phyloP scores from a whole-genome alignment of 1,139 yeast genomes.

The Yamadazyma sp. region DNA sequence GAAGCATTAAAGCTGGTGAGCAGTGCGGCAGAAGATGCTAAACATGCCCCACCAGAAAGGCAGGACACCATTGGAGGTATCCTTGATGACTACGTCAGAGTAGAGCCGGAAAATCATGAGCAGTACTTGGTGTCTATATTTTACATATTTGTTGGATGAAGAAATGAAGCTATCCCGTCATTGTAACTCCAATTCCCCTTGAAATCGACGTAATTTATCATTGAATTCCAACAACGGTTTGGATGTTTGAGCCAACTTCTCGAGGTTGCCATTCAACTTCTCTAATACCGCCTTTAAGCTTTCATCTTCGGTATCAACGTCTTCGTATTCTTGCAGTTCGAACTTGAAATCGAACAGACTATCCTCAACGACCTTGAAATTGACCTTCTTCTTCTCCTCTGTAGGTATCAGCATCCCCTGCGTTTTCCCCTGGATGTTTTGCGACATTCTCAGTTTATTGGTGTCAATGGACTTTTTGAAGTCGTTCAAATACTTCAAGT shows the following conservation, averaged over 20 bases:
- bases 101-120: constrained; percentile 4
- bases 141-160: constrained; percentile 29
- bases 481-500: constrained; percentile 32
- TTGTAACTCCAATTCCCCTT: constrained; percentile 24
- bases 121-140: constrained; percentile 26
- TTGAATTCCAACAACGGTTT: constrained; percentile 23
- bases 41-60: neutral
- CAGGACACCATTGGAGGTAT: constrained; percentile 11
- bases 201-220: constrained; percentile 27
- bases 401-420: neutral
- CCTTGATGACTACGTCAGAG: constrained; percentile 9
- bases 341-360: constrained; percentile 13
- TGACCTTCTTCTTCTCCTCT: neutral
- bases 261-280: constrained; percentile 20
- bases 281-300: constrained; percentile 18
- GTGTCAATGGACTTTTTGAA: constrained; percentile 20
- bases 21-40: neutral
- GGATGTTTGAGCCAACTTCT: constrained; percentile 20
- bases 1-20: no score
- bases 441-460: constrained; percentile 14
- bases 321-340: constrained; percentile 25
- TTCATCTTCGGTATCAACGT: constrained; percentile 14
- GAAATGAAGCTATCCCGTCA: constrained; percentile 6
- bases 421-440: neutral
- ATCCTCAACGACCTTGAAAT: neutral